Conservation (phyloP, 164 flowering plant species). For the Dillenia suffruticosa region DNA sequence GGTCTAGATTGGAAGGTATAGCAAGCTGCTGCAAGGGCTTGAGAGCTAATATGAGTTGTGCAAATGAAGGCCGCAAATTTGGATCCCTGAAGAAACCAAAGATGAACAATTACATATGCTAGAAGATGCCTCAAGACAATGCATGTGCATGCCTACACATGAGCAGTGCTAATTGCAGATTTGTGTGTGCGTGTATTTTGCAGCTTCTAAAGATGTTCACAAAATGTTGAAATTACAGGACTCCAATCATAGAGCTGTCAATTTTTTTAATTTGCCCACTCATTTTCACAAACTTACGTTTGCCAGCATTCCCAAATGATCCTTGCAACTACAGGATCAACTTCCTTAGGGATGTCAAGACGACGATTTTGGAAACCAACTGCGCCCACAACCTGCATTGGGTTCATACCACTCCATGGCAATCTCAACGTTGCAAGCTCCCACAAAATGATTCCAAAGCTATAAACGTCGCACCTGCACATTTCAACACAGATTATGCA, state of each 20-base stretch:
- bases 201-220: no score
- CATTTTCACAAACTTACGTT: constrained; percentile 44
- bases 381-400: constrained; percentile 99
- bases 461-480: constrained; percentile 95
- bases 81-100: constrained; percentile 60
- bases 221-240: not conserved
- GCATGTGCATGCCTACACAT: not conserved
- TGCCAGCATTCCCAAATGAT: constrained; percentile 97
- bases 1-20: constrained; percentile 48
- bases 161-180: not conserved
- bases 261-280: no score
- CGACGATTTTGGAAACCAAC: constrained; percentile 95
- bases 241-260: not conserved
- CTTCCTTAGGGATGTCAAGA: constrained; percentile 86
- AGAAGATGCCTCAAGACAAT: not conserved
- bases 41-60: constrained; percentile 69
- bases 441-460: constrained; percentile 97
- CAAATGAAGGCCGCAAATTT: constrained; percentile 88
- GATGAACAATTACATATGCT: not conserved
- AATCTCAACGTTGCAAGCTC: constrained; percentile 92
- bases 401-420: constrained; percentile 99
- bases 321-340: constrained; percentile 83
- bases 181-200: not conserved
- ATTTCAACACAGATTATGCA: not conserved
- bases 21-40: constrained; percentile 84